Percentiles rank a stretch among this genome's conserved stretches.
These are phyloP conservation scores for Blastocystis sp. DNA, from an alignment of 352 stramenopile genomes.

Conservation along the genomic window DNA sequence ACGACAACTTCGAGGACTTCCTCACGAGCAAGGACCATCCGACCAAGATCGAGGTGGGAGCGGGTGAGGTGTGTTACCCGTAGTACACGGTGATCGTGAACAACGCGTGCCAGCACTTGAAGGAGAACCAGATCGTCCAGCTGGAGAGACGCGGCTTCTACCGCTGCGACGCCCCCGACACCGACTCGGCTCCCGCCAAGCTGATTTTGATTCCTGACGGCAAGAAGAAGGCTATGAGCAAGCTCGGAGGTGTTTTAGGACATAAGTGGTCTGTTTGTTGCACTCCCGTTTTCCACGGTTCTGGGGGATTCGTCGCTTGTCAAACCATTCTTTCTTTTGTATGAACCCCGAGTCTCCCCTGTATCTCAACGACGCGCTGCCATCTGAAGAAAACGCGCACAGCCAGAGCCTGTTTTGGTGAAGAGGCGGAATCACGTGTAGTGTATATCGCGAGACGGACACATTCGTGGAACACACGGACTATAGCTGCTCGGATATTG, in stretches of 20 bases:
- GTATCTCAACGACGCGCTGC: background rate
- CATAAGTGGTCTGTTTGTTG: constrained; percentile 72
- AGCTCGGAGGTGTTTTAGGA: constrained; percentile 65
- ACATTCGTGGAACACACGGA: background rate
- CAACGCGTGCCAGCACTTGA: constrained; percentile 90
- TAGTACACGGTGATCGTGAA: constrained; percentile 87
- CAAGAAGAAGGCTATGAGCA: constrained; percentile 84
- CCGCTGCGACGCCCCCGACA: constrained; percentile 85
- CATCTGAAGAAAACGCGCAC: background rate
- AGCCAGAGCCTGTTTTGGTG: background rate
- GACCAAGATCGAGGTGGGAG: constrained; percentile 86
- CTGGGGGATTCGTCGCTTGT: background rate
- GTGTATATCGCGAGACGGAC: background rate
- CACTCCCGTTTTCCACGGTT: background rate
- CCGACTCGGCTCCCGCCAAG: constrained; percentile 78
- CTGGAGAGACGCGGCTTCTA: constrained; percentile 97
- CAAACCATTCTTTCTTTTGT: background rate
- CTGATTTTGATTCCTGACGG: constrained; percentile 98
- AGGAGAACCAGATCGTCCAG: constrained; percentile 94
- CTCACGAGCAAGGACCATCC: constrained; percentile 85
- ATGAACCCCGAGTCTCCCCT: background rate
- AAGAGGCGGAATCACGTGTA: background rate
- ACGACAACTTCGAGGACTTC: constrained; percentile 94
- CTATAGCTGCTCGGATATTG: background rate
- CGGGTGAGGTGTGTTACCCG: background rate